phyloP scores from a whole-genome alignment of 495 filamentous ascomycete genomes.

The Sordaria brevicollis region DNA sequence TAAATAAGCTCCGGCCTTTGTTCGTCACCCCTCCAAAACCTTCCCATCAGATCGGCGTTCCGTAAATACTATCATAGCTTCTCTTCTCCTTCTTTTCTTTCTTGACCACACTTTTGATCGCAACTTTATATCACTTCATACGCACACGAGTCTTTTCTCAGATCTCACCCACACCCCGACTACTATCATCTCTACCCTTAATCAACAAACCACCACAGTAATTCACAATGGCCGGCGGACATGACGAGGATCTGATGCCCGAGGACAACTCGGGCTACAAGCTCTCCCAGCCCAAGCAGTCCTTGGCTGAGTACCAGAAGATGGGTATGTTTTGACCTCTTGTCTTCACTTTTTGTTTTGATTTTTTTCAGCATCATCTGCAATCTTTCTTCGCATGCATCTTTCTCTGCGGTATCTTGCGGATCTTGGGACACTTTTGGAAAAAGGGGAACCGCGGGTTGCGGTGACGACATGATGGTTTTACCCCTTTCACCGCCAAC shows the following conservation, averaged over 20 bases:
- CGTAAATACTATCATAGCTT: neutral
- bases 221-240: constrained; percentile 49
- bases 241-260: constrained; percentile 78
- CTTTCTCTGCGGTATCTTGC: neutral
- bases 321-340: constrained; percentile 57
- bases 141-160: constrained; percentile 1
- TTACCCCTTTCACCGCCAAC: neutral
- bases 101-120: constrained; percentile 3
- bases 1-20: constrained; percentile 15
- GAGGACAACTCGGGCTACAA: constrained; percentile 91
- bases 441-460: neutral
- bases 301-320: constrained; percentile 79
- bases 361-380: neutral
- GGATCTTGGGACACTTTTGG: neutral
- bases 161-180: neutral
- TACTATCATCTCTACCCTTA: neutral
- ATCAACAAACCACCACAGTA: constrained; percentile 10
- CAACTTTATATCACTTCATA: constrained; percentile 8
- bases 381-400: neutral
- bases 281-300: constrained; percentile 91
- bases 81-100: neutral
- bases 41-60: neutral
- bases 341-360: constrained; percentile 4
- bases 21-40: constrained; percentile 7
- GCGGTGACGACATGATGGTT: neutral